Evolutionary conservation across 1,284 basidiomycete genomes (phyloP).

Genomic region (Ustilago hordei): DNA sequence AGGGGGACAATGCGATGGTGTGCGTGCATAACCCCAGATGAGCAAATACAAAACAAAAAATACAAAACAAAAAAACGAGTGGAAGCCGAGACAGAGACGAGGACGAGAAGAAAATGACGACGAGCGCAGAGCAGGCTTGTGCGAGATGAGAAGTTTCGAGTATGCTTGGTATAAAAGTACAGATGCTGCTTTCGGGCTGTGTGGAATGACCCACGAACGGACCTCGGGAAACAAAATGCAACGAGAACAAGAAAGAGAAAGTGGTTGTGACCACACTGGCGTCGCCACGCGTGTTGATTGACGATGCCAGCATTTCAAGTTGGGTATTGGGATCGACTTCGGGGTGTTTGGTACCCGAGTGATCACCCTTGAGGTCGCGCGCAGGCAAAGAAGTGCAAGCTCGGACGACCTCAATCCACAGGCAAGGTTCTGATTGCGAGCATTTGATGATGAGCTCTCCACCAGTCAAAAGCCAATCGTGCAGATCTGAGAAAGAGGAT

Average conservation of each 20-base stretch:
- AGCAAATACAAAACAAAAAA: neutral
- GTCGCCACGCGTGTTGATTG: neutral
- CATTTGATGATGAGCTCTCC: constrained; percentile 1
- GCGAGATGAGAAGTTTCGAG: constrained; percentile 24
- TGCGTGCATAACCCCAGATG: constrained; percentile 24
- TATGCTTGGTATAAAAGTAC: constrained; percentile 32
- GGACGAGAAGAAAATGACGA: constrained; percentile 11
- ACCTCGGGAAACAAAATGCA: constrained; percentile 1
- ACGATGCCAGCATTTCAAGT: neutral
- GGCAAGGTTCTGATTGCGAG: neutral
- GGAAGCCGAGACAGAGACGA: constrained; percentile 3
- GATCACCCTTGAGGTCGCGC: neutral
- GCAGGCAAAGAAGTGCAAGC: constrained; percentile 2
- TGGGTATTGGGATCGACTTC: neutral
- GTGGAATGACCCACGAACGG: constrained; percentile 3
- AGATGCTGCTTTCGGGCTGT: constrained; percentile 31
- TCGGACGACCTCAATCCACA: neutral
- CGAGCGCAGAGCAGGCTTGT: constrained; percentile 20
- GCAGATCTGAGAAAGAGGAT: neutral
- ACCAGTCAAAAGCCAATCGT: neutral
- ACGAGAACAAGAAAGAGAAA: neutral
- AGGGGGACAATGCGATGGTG: constrained; percentile 9
- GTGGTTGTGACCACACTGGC: neutral
- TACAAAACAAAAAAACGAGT: constrained; percentile 1
- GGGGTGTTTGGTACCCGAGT: neutral